These are phyloP conservation scores for Garcia nutans DNA, from an alignment of 345 rosid species.

Conservation along the genomic window DNA sequence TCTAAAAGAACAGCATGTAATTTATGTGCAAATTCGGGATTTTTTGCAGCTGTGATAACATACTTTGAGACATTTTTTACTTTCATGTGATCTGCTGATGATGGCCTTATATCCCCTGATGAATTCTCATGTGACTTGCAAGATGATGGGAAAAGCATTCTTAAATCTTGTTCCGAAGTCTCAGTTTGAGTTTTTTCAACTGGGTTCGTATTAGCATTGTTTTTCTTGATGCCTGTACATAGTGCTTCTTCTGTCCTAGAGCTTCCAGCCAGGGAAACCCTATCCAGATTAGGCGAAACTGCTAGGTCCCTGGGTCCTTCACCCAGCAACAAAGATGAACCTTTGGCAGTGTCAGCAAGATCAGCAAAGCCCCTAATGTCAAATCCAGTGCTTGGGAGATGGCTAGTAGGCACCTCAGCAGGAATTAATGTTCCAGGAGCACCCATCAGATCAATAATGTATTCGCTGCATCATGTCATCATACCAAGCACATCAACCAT, in stretches of 20 bases:
- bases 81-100: constrained; percentile 69
- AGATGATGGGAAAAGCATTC: constrained; percentile 53
- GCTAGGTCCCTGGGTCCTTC: constrained; percentile 35
- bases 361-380: constrained; percentile 48
- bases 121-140: constrained; percentile 41
- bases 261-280: constrained; percentile 25
- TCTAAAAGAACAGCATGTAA: constrained; percentile 83
- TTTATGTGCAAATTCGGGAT: constrained; percentile 90
- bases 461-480: constrained; percentile 63
- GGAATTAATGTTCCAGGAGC: constrained; percentile 95
- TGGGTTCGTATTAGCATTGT: constrained; percentile 31
- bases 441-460: constrained; percentile 95
- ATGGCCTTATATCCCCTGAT: constrained; percentile 45
- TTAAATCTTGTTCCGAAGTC: constrained; percentile 64
- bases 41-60: constrained; percentile 88
- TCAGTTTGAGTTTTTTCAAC: constrained; percentile 52
- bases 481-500: constrained; percentile 19
- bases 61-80: constrained; percentile 82
- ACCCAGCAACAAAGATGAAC: constrained; percentile 38
- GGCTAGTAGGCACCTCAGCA: constrained; percentile 76
- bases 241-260: constrained; percentile 34
- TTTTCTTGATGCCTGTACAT: constrained; percentile 37
- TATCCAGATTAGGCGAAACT: constrained; percentile 27
- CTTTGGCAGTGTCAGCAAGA: constrained; percentile 32
- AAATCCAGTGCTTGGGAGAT: constrained; percentile 51